phyloP scores from a whole-genome alignment of 1,139 yeast genomes.

The Hyphopichia buzzinii region DNA sequence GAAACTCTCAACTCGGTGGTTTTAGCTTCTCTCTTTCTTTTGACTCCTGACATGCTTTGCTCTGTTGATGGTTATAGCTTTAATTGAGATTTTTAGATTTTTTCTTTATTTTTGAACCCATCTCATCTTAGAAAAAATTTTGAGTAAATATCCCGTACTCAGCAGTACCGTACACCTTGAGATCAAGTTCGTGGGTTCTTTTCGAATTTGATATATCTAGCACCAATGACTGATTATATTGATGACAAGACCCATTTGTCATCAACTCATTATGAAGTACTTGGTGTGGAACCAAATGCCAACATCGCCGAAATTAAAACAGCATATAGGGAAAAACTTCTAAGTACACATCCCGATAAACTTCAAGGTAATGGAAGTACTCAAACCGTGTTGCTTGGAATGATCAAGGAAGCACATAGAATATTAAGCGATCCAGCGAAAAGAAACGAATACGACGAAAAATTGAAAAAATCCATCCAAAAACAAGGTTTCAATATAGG shows the following conservation, averaged over 20 bases:
- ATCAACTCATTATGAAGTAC: slow-evolving; percentile 45
- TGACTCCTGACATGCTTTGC: slow-evolving; percentile 17
- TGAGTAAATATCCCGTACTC: no score
- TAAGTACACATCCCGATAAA: slow-evolving; percentile 78
- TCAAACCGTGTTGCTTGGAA: slow-evolving; percentile 25
- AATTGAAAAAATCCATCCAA: slow-evolving; percentile 36
- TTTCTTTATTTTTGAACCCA: no score
- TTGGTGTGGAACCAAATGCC: slow-evolving; percentile 46
- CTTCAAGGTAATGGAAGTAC: slow-evolving; percentile 13
- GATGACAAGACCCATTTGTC: slow-evolving; percentile 2
- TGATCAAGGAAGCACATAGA: slow-evolving; percentile 60
- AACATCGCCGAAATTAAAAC: slow-evolving; percentile 41
- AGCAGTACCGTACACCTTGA: no score
- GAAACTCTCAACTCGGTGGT: slow-evolving; percentile 31
- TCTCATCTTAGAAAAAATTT: slow-evolving; percentile 7
- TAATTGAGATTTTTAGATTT: no score
- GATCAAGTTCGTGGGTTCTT: no score
- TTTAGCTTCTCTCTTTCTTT: slow-evolving; percentile 22
- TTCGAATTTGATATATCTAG: no score
- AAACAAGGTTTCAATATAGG: slow-evolving; percentile 49
- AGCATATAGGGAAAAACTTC: slow-evolving; percentile 61
- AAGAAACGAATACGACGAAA: slow-evolving; percentile 49
- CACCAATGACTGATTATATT: slow-evolving; percentile 1
- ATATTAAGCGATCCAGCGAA: slow-evolving; percentile 39
- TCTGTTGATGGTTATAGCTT: not conserved